Percentiles rank a stretch among this genome's conserved stretches.
Evolutionary conservation across 768 basidiomycete genomes (phyloP).

Genomic region (Calocera cornea): DNA sequence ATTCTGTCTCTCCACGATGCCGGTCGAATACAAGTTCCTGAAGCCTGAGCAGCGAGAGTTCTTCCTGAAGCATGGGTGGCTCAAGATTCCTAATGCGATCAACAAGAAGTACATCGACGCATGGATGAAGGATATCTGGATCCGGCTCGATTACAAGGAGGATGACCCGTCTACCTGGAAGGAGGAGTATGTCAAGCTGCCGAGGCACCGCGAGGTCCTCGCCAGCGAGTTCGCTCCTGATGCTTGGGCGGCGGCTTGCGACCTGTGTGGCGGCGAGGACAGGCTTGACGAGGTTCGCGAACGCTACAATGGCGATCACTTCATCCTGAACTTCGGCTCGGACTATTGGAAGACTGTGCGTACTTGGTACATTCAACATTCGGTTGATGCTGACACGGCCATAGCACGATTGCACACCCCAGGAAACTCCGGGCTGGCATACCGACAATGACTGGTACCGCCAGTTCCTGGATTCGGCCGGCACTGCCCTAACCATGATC

Average conservation of each 20-base stretch:
- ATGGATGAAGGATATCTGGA: conserved; percentile 15
- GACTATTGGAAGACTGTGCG: conserved; percentile 4
- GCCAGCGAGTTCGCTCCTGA: conserved; percentile 9
- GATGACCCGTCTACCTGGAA: conserved; percentile 17
- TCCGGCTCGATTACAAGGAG: conserved; percentile 13
- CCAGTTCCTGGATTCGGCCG: conserved; percentile 17
- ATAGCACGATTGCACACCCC: neutral
- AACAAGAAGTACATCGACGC: conserved; percentile 11
- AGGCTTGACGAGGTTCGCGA: neutral
- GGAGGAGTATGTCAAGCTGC: conserved; percentile 14
- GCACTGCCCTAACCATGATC: conserved; percentile 17
- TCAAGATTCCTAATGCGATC: conserved; percentile 14
- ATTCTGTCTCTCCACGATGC: neutral
- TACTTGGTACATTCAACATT: neutral
- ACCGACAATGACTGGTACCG: conserved; percentile 19
- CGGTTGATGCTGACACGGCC: neutral
- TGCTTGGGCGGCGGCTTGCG: neutral
- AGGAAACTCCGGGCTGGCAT: conserved; percentile 15
- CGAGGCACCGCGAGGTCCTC: conserved; percentile 10
- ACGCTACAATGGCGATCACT: conserved; percentile 3
- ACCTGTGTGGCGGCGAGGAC: neutral
- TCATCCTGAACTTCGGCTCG: conserved; percentile 2
- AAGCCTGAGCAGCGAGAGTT: conserved; percentile 12
- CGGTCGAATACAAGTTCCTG: conserved; percentile 9
- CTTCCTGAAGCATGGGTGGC: conserved; percentile 18